These are phyloP conservation scores for Beauveria brongniartii DNA, from an alignment of 2,329 filamentous ascomycete species.

Conservation along the genomic window DNA sequence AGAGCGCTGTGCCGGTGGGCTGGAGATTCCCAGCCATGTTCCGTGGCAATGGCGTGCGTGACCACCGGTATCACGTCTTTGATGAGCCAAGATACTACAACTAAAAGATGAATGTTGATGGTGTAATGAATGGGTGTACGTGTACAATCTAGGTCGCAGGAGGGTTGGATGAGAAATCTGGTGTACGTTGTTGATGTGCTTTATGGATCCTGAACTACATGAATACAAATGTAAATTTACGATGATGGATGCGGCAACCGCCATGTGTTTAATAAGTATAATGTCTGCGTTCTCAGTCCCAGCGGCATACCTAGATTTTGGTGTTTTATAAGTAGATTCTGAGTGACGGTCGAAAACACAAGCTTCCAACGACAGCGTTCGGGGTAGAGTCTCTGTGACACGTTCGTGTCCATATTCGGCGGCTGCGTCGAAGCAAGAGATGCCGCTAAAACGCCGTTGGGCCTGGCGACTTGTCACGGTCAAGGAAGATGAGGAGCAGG, in stretches of 20 bases:
- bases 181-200: neutral
- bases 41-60: conserved; percentile 75
- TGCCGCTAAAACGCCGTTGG: too few relatives aligned
- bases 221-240: neutral
- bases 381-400: too few relatives aligned
- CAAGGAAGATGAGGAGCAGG: too few relatives aligned
- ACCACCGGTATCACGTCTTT: conserved; percentile 92
- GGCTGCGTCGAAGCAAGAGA: too few relatives aligned
- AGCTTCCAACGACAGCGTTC: too few relatives aligned
- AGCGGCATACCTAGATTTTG: too few relatives aligned
- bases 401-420: too few relatives aligned
- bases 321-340: too few relatives aligned
- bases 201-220: neutral
- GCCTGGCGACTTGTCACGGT: too few relatives aligned
- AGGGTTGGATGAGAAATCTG: neutral
- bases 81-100: conserved; percentile 73
- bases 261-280: neutral
- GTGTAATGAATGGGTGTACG: neutral
- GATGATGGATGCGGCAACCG: neutral
- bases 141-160: neutral
- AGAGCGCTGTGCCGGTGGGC: conserved; percentile 67
- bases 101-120: conserved; percentile 14
- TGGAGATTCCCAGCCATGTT: conserved; percentile 81
- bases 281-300: neutral
- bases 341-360: too few relatives aligned